Evolutionary conservation across 257 asterid genomes (phyloP).

Genomic region (Salvia miltiorrhiza): DNA sequence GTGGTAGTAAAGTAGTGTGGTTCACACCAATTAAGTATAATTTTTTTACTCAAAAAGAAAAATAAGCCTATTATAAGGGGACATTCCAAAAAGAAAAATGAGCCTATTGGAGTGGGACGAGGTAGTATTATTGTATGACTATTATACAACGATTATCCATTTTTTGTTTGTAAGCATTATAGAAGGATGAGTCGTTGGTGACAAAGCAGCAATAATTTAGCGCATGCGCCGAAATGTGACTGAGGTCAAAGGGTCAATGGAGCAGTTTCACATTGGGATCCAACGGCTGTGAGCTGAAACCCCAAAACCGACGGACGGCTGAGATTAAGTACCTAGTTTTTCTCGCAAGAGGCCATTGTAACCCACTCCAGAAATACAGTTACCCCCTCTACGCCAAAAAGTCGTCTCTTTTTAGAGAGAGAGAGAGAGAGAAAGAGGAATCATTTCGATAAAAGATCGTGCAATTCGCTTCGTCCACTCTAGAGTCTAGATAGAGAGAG

Average conservation of each 20-base stretch:
- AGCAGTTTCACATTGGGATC: background rate
- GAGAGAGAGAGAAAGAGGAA: slow-evolving; percentile 2
- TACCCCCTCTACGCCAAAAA: background rate
- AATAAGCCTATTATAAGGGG: no score
- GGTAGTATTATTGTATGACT: no score
- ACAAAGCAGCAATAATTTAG: background rate
- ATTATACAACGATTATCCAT: no score
- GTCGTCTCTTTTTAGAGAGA: slow-evolving; percentile 16
- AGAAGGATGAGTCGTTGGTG: no score
- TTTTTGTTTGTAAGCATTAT: no score
- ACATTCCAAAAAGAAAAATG: no score
- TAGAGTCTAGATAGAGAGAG: slow-evolving; percentile 9
- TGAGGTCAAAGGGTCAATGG: background rate
- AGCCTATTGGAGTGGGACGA: no score
- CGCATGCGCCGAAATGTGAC: slow-evolving; percentile 8
- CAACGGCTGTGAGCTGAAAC: background rate
- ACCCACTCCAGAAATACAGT: slow-evolving; percentile 11
- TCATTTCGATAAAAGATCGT: slow-evolving; percentile 2
- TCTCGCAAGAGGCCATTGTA: background rate
- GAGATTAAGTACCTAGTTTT: slow-evolving; percentile 10
- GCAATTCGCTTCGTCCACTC: background rate
- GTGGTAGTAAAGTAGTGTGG: no score
- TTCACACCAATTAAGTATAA: no score
- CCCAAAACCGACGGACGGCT: slow-evolving; percentile 6
- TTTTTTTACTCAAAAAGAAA: no score